Base-by-base conservation (phyloP, 1,139 yeast genomes). In the Torulaspora globosa region DNA sequence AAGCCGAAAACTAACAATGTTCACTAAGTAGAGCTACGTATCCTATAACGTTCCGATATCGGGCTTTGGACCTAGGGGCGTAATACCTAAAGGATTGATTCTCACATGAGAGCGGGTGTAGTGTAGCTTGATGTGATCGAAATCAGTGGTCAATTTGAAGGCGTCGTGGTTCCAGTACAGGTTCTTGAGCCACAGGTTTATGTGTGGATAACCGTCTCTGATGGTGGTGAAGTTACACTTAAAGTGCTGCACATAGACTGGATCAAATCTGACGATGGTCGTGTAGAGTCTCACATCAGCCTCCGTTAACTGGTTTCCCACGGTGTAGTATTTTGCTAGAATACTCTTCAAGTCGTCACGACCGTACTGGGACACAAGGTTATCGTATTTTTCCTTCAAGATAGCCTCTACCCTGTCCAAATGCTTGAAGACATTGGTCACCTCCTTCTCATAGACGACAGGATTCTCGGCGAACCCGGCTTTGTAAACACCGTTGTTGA, bases 401-500 rank as follows among this genome's bases (percentile, higher is more conserved):
- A 86, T 67, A 12, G 64, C 66, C 67, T 92, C 98, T 37, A 87
- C 80, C 59, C 77, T 81, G 60, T 88, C 96, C 62, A 90, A 74
- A 54, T 82, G 75, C 29, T 72, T 70, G 65, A 92, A 92, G 30
- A 90, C 71, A 40, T 74, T 76, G 35, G 64, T 67, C 6, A 85
- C 90, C 57, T 85, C 86, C 50, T 70, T 70, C 54, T 85, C 94
- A 63, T 92, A 92, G 19, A 84, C 88, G 50, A 82, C 89, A 63
- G 88, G 95, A 47, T 76, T 76, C 16, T 90, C 80, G 5, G 97
- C 89, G 68, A 90, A 92, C 0, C 97, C 97, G 2, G 95, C 57
- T 70, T 89, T 92, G 74, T 92, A 92, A 28, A 92, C 97, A 33
- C 97, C 97, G 64, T 88, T 89, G 73, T 89, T 90, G 66, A 92